These are phyloP conservation scores for Raphidocelis subcapitata DNA, from an alignment of 139 green algal species.

Conservation along the genomic window DNA sequence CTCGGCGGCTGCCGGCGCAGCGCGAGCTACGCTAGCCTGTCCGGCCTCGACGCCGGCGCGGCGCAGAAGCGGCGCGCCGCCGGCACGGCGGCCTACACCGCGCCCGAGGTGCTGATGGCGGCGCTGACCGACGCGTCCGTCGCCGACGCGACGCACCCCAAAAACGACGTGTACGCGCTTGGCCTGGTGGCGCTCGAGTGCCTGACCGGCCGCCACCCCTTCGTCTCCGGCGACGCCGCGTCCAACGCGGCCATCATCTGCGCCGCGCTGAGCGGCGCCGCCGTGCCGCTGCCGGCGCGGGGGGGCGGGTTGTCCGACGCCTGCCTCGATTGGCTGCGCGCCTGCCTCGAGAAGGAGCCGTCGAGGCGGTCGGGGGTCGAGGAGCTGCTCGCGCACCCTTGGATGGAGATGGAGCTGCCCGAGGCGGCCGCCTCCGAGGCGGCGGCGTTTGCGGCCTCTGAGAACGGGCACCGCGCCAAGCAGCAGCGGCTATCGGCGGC, in stretches of 20 bases:
- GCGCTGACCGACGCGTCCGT: conserved; percentile 39
- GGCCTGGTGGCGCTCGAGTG: conserved; percentile 49
- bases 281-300: neutral
- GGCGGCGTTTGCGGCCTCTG: too few species aligned
- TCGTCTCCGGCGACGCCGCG: neutral
- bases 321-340: too few species aligned
- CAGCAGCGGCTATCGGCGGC: too few species aligned
- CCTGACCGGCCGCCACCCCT: conserved; percentile 44
- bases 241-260: conserved; percentile 3
- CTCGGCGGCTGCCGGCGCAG: neutral
- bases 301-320: too few species aligned
- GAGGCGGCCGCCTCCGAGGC: too few species aligned
- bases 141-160: conserved; percentile 19
- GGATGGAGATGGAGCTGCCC: too few species aligned
- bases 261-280: neutral
- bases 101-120: conserved; percentile 48
- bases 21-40: neutral
- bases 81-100: conserved; percentile 50
- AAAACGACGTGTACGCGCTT: conserved; percentile 58
- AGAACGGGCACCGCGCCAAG: too few species aligned
- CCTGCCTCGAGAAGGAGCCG: too few species aligned
- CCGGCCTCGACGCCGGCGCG: neutral
- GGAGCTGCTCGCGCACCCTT: too few species aligned
- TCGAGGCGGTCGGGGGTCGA: too few species aligned
- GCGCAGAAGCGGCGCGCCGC: conserved; percentile 23